Percentiles rank a stretch among this genome's conserved stretches.
These are phyloP conservation scores for Golovinomyces cichoracearum DNA, from an alignment of 2,329 filamentous ascomycete species.

Conservation along the genomic window DNA sequence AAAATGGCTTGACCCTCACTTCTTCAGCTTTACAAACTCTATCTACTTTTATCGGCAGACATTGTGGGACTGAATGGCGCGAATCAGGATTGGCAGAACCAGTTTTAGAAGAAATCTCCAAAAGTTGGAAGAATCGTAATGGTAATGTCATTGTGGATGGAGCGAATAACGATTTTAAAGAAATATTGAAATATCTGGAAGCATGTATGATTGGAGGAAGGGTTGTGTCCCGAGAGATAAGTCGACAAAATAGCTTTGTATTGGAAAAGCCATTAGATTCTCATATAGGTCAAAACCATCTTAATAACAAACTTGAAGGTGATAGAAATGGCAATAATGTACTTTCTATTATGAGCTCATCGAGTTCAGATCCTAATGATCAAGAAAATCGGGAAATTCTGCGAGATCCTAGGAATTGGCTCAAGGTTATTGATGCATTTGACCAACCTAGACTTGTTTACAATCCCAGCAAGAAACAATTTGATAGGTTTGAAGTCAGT, in stretches of 20 bases:
- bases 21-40: conserved; percentile 65
- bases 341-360: conserved; percentile 38
- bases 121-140: conserved; percentile 71
- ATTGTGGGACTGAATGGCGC: conserved; percentile 89
- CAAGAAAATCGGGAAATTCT: conserved; percentile 27
- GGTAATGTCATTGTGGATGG: conserved; percentile 83
- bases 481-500: conserved; percentile 39
- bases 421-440: conserved; percentile 62
- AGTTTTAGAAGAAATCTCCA: conserved; percentile 74
- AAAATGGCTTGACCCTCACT: conserved; percentile 78
- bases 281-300: conserved; percentile 27
- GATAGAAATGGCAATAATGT: conserved; percentile 30
- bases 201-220: conserved; percentile 72
- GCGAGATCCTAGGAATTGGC: conserved; percentile 52
- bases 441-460: conserved; percentile 60
- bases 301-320: conserved; percentile 25
- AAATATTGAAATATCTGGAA: conserved; percentile 62
- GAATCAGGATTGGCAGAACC: conserved; percentile 83
- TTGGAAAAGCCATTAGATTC: conserved; percentile 28
- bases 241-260: conserved; percentile 36
- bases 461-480: conserved; percentile 65
- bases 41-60: conserved; percentile 68
- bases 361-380: conserved; percentile 25
- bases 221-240: conserved; percentile 30
- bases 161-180: conserved; percentile 44